These are phyloP conservation scores for Neonectria coccinea DNA, from an alignment of 2,329 filamentous ascomycete species.

Conservation along the genomic window DNA sequence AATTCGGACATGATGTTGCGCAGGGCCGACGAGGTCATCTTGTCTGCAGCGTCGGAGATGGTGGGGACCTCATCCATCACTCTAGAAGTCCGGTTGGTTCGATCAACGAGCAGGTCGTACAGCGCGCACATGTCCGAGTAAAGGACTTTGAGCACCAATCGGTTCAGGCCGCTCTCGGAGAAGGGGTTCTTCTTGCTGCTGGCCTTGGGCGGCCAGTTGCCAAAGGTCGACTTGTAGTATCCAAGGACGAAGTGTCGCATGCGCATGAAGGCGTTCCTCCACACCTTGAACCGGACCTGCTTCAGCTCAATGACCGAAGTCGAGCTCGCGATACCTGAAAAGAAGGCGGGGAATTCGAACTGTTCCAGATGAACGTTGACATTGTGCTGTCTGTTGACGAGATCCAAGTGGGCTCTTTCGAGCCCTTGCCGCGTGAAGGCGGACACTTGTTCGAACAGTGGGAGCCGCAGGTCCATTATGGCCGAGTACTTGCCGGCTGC, in stretches of 20 bases:
- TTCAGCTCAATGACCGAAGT: conserved; percentile 82
- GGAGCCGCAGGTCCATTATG: conserved; percentile 73
- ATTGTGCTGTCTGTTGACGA: conserved; percentile 77
- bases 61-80: conserved; percentile 75
- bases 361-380: conserved; percentile 81
- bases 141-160: conserved; percentile 81
- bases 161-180: conserved; percentile 86
- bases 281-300: conserved; percentile 83
- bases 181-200: conserved; percentile 92
- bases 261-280: conserved; percentile 79
- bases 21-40: conserved; percentile 75
- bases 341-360: conserved; percentile 92
- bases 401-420: conserved; percentile 83
- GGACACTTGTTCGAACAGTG: conserved; percentile 78
- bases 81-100: conserved; percentile 80
- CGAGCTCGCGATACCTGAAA: conserved; percentile 87
- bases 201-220: conserved; percentile 90
- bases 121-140: conserved; percentile 88
- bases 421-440: conserved; percentile 80
- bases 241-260: conserved; percentile 79
- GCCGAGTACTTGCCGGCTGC: conserved; percentile 87
- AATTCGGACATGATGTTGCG: conserved; percentile 87
- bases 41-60: conserved; percentile 66
- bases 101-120: conserved; percentile 90
- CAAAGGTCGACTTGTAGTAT: conserved; percentile 71